Evolutionary conservation across 306 rosid genomes (phyloP).

Genomic region (Begonia fuchsioides): DNA sequence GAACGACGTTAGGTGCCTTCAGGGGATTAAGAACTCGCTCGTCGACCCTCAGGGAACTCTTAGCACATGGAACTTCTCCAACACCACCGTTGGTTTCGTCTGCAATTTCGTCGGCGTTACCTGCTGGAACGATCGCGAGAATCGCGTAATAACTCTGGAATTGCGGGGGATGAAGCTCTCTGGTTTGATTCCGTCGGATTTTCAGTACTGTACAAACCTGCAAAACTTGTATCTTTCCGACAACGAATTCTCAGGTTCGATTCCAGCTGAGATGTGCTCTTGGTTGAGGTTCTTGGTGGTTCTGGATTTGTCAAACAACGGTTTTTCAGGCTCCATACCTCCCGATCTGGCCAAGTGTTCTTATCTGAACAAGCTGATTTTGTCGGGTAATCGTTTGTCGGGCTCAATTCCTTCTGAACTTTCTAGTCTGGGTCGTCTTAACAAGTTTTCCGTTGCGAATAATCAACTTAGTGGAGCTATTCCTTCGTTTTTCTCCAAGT

Average conservation of each 20-base stretch:
- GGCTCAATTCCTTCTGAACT: slow-evolving; percentile 47
- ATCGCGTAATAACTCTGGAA: slow-evolving; percentile 30
- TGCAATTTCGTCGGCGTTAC: slow-evolving; percentile 41
- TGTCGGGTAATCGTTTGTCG: slow-evolving; percentile 32
- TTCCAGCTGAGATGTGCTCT: slow-evolving; percentile 38
- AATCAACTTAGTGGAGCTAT: slow-evolving; percentile 41
- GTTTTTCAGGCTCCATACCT: too few relatives aligned
- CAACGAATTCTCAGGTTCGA: slow-evolving; percentile 25
- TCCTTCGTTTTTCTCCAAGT: slow-evolving; percentile 18
- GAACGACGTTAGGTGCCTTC: slow-evolving; percentile 39
- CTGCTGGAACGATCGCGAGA: slow-evolving; percentile 63
- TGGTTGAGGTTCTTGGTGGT: too few relatives aligned
- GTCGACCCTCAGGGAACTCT: slow-evolving; percentile 16
- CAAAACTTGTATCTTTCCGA: slow-evolving; percentile 45
- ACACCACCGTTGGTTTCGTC: slow-evolving; percentile 34
- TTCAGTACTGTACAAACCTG: slow-evolving; percentile 39
- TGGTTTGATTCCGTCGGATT: slow-evolving; percentile 19
- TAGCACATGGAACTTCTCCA: slow-evolving; percentile 30
- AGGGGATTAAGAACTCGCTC: slow-evolving; percentile 22
- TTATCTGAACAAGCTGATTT: slow-evolving; percentile 31
- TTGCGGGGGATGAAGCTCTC: slow-evolving; percentile 19
- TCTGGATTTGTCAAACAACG: too few relatives aligned
- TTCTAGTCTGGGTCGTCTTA: slow-evolving; percentile 32
- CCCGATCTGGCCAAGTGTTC: slow-evolving; percentile 27
- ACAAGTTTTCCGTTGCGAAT: slow-evolving; percentile 36